A percentile compares a stretch with the other conserved stretches of the same genome.
Conservation (phyloP, 1,139 yeast species). For the Debaryomyces robertsiae region DNA sequence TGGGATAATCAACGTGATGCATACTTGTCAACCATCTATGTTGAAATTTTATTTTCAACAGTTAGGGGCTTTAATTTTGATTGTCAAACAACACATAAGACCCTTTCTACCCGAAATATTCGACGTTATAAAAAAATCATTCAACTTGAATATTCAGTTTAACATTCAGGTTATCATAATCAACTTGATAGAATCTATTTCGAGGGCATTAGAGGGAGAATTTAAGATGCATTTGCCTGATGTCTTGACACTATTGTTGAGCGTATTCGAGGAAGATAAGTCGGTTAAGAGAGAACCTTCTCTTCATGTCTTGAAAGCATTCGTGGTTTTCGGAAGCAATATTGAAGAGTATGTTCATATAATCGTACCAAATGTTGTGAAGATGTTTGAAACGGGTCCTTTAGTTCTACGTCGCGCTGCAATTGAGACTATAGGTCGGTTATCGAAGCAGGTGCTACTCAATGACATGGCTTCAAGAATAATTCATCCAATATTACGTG, state of each 20-base stretch:
- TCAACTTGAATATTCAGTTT: conserved; percentile 51
- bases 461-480: conserved; percentile 91
- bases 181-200: conserved; percentile 78
- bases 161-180: conserved; percentile 79
- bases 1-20: conserved; percentile 84
- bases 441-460: conserved; percentile 72
- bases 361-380: conserved; percentile 80
- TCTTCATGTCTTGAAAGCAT: conserved; percentile 74
- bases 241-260: conserved; percentile 72
- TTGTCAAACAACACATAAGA: conserved; percentile 88
- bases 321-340: conserved; percentile 87
- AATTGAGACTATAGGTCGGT: conserved; percentile 79
- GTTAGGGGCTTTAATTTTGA: conserved; percentile 72
- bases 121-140: conserved; percentile 72
- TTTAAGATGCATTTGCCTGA: conserved; percentile 83
- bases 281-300: conserved; percentile 67
- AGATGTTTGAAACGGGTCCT: conserved; percentile 72
- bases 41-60: conserved; percentile 90
- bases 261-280: conserved; percentile 77
- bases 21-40: conserved; percentile 77
- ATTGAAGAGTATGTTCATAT: conserved; percentile 88
- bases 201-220: conserved; percentile 88
- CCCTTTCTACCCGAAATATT: conserved; percentile 82
- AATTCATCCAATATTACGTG: conserved; percentile 81
- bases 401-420: conserved; percentile 69